Evolutionary conservation across 257 asterid species (phyloP).

Genomic region (Solanum gandarillasii): DNA sequence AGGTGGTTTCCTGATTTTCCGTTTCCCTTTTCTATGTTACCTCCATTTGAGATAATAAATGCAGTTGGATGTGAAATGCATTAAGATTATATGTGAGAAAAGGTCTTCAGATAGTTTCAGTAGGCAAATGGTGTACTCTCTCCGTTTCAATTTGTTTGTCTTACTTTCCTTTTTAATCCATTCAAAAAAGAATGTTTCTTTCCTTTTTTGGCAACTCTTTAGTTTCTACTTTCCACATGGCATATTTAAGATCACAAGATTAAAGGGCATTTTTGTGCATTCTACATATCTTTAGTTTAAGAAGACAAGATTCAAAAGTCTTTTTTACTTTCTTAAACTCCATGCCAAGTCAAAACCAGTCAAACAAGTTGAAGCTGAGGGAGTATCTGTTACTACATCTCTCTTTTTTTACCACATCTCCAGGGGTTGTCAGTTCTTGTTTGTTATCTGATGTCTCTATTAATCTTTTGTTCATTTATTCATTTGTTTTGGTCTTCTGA

Average conservation of each 20-base stretch:
- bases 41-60: neutral
- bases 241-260: neutral
- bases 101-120: neutral
- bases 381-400: neutral
- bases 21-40: neutral
- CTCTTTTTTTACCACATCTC: neutral
- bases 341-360: neutral
- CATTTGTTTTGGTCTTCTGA: neutral
- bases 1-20: conserved; percentile 32
- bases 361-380: neutral
- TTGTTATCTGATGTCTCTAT: neutral
- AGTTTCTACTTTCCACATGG: neutral
- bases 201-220: neutral
- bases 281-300: neutral
- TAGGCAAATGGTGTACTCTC: neutral
- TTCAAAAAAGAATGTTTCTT: neutral
- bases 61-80: neutral
- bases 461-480: neutral
- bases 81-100: neutral
- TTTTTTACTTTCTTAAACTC: neutral
- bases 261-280: neutral
- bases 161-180: neutral
- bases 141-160: neutral
- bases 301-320: neutral
- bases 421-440: neutral